Base-by-base conservation (phyloP, 495 filamentous ascomycete species). In the Stereocaulon alpinum region DNA sequence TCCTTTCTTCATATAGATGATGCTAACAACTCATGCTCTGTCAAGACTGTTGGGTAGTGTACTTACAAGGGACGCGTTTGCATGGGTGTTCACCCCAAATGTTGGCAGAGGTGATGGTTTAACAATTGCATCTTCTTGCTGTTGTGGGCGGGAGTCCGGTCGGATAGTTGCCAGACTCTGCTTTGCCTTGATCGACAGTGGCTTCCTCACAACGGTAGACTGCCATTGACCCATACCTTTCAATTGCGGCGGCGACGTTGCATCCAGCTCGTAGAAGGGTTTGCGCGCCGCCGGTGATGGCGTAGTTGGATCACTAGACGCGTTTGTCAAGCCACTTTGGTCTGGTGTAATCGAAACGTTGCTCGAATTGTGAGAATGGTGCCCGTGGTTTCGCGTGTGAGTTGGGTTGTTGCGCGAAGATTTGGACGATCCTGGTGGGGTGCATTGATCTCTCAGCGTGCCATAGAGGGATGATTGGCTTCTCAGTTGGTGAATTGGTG, bases 191-290 rank as follows among this genome's bases (percentile, higher is more conserved):
- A 42, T 1, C 5, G 51, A 42, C 3, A 45, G 11, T 14, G 58
- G 48, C 15, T 64, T 64, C 40, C 30, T 59, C 6, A 27, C 15
- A 29, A 61, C 20, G 12, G 52, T 56, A 18, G 62, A 64, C 20
- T n/a, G 20, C 43, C 45, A 61, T 3, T 64, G 44, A 17, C 62
- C 62, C 62, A 64, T 64, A 15, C 55, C 41, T 52, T 56, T 53
- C 20, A 27, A 18, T 11, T 40, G 44, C 18, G 27, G 14, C 22
- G 56, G 32, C n/a, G 43, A 47, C 15, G 27, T 41, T 29, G 24
- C 29, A 9, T 42, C 27, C 10, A 58, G 56, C 20, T 40, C 4
- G 34, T n/a, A 40, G 18, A 59, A 59, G 3, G 50, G 41, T 14
- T 11, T 32, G 18, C 15, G 42, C 44, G 29, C 55, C 15, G 32